phyloP scores from a whole-genome alignment of 176 grass and related monocot genomes.

The Pharus latifolius region DNA sequence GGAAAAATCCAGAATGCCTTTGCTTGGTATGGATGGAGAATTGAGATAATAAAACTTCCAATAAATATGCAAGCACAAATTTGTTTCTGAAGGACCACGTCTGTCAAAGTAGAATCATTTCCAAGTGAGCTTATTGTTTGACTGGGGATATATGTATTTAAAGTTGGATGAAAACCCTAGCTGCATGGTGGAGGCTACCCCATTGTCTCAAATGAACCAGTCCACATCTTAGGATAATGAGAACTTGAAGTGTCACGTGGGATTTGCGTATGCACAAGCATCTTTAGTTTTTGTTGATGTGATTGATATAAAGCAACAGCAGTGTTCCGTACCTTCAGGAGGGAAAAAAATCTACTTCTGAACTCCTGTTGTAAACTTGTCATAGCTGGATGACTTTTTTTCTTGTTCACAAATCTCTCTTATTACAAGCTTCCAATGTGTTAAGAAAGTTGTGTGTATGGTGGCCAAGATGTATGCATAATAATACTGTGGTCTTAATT shows the following conservation, averaged over 20 bases:
- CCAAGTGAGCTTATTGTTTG: not conserved
- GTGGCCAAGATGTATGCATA: not conserved
- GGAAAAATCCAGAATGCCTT: not conserved
- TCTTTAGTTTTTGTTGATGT: constrained; percentile 2
- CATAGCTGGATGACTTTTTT: not conserved
- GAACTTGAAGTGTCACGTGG: not conserved
- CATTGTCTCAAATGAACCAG: not conserved
- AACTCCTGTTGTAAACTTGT: not conserved
- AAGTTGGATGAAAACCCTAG: constrained; percentile 14
- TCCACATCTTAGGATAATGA: not conserved
- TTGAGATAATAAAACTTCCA: not conserved
- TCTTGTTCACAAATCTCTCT: not conserved
- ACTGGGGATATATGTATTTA: not conserved
- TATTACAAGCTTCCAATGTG: not conserved
- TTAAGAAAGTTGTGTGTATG: not conserved
- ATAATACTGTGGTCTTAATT: not conserved
- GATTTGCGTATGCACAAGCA: not conserved
- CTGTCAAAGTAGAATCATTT: not conserved
- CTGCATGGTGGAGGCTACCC: not conserved
- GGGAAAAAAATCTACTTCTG: not conserved
- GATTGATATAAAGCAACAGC: constrained; percentile 9
- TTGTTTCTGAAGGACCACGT: not conserved
- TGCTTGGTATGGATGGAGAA: not conserved
- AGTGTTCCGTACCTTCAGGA: constrained; percentile 5
- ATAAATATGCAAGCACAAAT: not conserved